Evolutionary conservation across 2,329 filamentous ascomycete genomes (phyloP), one percentile per base, ranked within the genome.

Genomic region (Penicillium polonicum): DNA sequence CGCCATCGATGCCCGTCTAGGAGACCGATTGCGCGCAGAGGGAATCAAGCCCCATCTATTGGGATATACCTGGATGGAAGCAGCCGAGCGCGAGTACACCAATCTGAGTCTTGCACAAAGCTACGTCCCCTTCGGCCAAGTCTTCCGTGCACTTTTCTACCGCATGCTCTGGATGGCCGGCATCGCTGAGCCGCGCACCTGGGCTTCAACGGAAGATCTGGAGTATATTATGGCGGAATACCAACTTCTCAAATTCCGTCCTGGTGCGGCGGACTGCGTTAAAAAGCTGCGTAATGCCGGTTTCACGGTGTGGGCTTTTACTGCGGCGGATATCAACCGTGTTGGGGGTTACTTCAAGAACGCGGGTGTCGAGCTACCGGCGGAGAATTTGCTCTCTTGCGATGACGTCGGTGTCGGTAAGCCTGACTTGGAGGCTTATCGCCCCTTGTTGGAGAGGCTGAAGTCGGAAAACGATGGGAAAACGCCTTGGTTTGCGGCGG

Each of bases 41-140:
- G 67, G 60, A 25, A 73, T 80, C 55, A 72, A 70, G 5, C 65
- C 76, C 0, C 68, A 67, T 13, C 66, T 75, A 5, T 74, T 80
- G 10, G 77, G 74, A 15, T 76, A 70, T 48, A 68, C 74, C 5
- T 80, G 76, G 77, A 74, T 77, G 60, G 74, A 76, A 46, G 69
- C 69, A 4, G 72, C 76, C 4, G 78, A 80, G 55, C 70, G 74
- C 5, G 76, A 80, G 59, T 80, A 77, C 63, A 80, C 77, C 6
- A 79, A 76, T 53, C 70, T 80, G 4, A 77, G 72, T 39, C 68
- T 80, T 17, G 73, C 73, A 0, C 72, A 70, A 0, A 63, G 68
- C 13, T 79, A 80, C 60, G 69, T 62, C 1, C 66, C 69, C 0
- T 80, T 76, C 57, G 72, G 68, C 13, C 60, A 72, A 4, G 70